Evolutionary conservation across 257 asterid genomes (phyloP).

Genomic region (Leptodermis oblonga): DNA sequence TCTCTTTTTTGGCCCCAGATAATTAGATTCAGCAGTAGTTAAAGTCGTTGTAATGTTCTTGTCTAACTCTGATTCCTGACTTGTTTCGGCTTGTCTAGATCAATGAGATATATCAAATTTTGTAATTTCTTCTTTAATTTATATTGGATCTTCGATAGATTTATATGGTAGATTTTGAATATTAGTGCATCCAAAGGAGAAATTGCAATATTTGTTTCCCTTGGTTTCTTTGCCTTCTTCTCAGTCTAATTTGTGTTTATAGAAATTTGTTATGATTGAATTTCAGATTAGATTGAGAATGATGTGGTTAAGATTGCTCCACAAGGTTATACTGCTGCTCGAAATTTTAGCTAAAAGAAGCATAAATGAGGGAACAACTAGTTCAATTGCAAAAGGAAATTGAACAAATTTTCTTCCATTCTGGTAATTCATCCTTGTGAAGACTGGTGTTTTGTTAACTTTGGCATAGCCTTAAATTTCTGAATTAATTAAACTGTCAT

Average conservation of each 20-base stretch:
- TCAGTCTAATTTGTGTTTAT: neutral
- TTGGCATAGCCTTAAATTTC: neutral
- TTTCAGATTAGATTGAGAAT: neutral
- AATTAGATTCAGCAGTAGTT: slow-evolving; percentile 8
- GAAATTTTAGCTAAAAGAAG: neutral
- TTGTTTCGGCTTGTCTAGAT: slow-evolving; percentile 9
- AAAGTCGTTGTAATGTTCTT: neutral
- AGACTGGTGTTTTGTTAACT: neutral
- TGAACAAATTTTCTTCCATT: neutral
- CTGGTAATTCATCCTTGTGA: neutral
- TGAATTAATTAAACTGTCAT: neutral
- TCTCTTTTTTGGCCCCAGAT: slow-evolving; percentile 7
- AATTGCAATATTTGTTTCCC: neutral
- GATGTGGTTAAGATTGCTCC: neutral
- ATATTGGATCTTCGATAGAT: slow-evolving; percentile 8
- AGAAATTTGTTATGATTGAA: neutral
- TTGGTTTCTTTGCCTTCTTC: neutral
- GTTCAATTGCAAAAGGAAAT: too few species aligned
- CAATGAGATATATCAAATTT: slow-evolving; percentile 7
- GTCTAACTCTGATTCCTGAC: neutral
- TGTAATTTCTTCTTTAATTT: neutral
- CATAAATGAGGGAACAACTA: too few species aligned
- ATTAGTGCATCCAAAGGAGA: neutral
- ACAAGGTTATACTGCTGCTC: neutral
- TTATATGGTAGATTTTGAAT: neutral